phyloP scores from a whole-genome alignment of 306 rosid genomes.

The Fragaria iinumae region DNA sequence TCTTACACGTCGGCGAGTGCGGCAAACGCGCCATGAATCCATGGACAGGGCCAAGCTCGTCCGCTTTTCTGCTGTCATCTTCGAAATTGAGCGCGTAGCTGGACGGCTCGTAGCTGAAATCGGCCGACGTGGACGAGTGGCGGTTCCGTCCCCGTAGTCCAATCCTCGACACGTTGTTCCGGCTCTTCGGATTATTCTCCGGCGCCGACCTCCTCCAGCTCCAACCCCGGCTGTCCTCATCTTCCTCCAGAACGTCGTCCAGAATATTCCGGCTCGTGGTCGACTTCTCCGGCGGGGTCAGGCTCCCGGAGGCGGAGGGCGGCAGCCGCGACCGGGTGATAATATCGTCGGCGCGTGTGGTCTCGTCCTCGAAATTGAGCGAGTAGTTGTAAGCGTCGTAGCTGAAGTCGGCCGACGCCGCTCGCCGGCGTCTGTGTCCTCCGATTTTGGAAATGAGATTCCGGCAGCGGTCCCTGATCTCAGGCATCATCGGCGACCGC shows the following conservation, averaged over 20 bases:
- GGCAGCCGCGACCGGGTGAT: not conserved
- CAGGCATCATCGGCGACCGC: slow-evolving; percentile 30
- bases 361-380: slow-evolving; percentile 17
- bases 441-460: slow-evolving; percentile 14
- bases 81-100: slow-evolving; percentile 47
- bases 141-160: slow-evolving; percentile 7
- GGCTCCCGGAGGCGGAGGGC: not conserved
- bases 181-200: not conserved
- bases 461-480: slow-evolving; percentile 19
- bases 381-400: slow-evolving; percentile 23
- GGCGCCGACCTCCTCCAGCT: not conserved
- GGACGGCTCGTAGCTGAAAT: slow-evolving; percentile 41
- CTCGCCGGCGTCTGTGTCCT: not conserved
- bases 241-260: slow-evolving; percentile 8
- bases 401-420: slow-evolving; percentile 19
- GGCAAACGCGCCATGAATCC: slow-evolving; percentile 14
- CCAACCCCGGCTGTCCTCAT: not conserved
- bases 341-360: not conserved
- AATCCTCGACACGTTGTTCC: not conserved
- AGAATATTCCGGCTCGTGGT: not conserved
- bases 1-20: not conserved
- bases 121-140: slow-evolving; percentile 24
- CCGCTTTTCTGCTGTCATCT: slow-evolving; percentile 26
- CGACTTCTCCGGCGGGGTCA: not conserved
- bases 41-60: slow-evolving; percentile 14